Evolutionary conservation across 2,329 filamentous ascomycete genomes (phyloP).

Genomic region (Aspergillus neotritici): DNA sequence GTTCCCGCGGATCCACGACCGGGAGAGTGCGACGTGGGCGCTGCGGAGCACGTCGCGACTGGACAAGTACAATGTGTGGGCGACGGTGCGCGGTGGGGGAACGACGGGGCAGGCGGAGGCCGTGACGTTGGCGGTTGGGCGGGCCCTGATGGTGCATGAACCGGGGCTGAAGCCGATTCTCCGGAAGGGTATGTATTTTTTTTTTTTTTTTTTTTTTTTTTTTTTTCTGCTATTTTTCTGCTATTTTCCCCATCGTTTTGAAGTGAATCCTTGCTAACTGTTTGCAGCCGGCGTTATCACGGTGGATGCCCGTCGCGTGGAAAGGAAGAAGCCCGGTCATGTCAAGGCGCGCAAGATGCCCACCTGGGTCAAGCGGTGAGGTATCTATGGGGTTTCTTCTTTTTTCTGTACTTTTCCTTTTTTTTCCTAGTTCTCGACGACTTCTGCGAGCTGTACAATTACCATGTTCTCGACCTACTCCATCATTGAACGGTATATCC

Average conservation of each 20-base stretch:
- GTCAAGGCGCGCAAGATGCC: constrained; percentile 98
- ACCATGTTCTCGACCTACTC: no score
- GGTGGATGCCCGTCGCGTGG: constrained; percentile 82
- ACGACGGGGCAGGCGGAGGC: constrained; percentile 95
- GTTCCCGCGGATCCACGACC: constrained; percentile 85
- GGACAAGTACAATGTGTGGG: constrained; percentile 98
- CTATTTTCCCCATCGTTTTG: no score
- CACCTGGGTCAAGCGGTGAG: constrained; percentile 84
- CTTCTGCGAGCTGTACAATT: no score
- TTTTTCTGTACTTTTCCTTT: neutral
- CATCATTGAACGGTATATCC: no score
- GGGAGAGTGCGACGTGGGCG: constrained; percentile 90
- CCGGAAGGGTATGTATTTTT: constrained; percentile 67
- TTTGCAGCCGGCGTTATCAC: constrained; percentile 80
- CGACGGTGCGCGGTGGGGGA: constrained; percentile 74
- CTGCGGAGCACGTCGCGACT: constrained; percentile 74
- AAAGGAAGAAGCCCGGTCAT: constrained; percentile 96
- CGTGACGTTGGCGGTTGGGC: constrained; percentile 80
- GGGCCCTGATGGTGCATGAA: constrained; percentile 84
- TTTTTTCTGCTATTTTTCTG: no score
- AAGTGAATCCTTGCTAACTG: constrained; percentile 18
- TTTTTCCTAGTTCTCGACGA: neutral
- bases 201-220: neutral
- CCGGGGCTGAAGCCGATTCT: constrained; percentile 82
- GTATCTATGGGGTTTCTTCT: constrained; percentile 1